A percentile compares a stretch with the other conserved stretches of the same genome.
These are phyloP conservation scores for Arctostaphylos glauca DNA, from an alignment of 148 eudicot genomes.

Conservation along the genomic window DNA sequence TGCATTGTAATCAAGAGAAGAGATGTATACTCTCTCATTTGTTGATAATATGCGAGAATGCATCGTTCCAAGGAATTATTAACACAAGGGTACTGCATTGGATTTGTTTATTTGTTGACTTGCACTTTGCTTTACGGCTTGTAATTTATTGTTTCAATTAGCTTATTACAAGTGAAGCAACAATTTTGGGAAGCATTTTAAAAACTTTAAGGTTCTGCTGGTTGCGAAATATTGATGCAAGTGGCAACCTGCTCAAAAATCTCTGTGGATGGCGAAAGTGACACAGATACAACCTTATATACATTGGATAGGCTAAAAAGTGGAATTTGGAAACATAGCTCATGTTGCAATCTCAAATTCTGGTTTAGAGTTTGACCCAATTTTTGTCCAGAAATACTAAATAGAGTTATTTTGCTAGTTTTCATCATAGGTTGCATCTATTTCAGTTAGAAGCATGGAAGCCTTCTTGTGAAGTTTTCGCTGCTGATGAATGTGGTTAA, in stretches of 20 bases:
- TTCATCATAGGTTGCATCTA: neutral
- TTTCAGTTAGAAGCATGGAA: conserved; percentile 1
- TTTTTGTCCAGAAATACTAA: too few relatives aligned
- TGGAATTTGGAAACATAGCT: neutral
- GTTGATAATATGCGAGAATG: neutral
- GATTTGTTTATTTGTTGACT: too few relatives aligned
- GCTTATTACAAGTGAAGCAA: too few relatives aligned
- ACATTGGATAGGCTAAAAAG: neutral
- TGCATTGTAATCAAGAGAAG: neutral
- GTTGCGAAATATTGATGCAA: neutral
- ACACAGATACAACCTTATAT: neutral
- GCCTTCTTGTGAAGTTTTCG: neutral
- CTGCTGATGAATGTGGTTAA: conserved; percentile 2
- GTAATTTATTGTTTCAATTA: too few relatives aligned
- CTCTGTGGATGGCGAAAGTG: neutral
- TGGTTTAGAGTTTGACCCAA: neutral
- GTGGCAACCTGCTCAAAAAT: neutral
- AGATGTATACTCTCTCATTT: neutral
- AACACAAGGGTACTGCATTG: too few relatives aligned
- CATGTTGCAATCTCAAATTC: neutral
- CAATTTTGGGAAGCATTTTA: too few relatives aligned
- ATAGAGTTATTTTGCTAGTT: neutral
- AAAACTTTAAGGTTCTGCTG: too few relatives aligned
- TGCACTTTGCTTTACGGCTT: too few relatives aligned
- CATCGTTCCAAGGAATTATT: neutral